Percentiles rank a stretch among this genome's conserved stretches.
Conservation (phyloP, 2,329 filamentous ascomycete species). For the Arthroderma uncinatum region DNA sequence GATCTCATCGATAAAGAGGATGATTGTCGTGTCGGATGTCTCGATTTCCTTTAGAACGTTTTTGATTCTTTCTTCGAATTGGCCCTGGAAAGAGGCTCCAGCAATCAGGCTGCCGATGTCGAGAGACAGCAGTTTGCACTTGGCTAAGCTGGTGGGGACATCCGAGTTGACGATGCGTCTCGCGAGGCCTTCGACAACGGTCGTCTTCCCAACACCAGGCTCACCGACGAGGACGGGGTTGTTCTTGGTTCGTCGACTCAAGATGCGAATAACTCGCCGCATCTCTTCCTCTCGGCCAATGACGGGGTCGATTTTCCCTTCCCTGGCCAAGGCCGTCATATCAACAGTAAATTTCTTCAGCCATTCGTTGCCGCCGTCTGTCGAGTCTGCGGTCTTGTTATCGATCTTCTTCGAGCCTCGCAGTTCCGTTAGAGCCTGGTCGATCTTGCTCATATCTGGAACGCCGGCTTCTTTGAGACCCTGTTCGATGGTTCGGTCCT, state of each 20-base stretch:
- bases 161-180: conserved; percentile 93
- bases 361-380: conserved; percentile 77
- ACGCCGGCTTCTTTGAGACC: conserved; percentile 78
- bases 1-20: conserved; percentile 97
- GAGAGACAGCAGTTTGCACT: conserved; percentile 86
- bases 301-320: conserved; percentile 96
- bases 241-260: conserved; percentile 93
- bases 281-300: conserved; percentile 97
- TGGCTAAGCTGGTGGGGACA: conserved; percentile 87
- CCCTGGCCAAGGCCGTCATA: conserved; percentile 90
- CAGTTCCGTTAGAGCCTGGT: conserved; percentile 82
- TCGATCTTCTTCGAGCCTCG: conserved; percentile 88
- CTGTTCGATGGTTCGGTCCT: conserved; percentile 63
- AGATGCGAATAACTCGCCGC: conserved; percentile 76
- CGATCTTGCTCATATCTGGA: conserved; percentile 79
- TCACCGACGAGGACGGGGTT: conserved; percentile 97
- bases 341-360: conserved; percentile 97
- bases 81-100: conserved; percentile 95
- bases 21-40: conserved; percentile 89
- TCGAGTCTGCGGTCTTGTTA: conserved; percentile 85
- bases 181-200: conserved; percentile 89
- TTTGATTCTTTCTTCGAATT: conserved; percentile 99
- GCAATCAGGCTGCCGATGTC: conserved; percentile 93
- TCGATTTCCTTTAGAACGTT: conserved; percentile 94
- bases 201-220: conserved; percentile 96